Evolutionary conservation across 495 filamentous ascomycete genomes (phyloP).

Genomic region (Penicillium paradoxum): DNA sequence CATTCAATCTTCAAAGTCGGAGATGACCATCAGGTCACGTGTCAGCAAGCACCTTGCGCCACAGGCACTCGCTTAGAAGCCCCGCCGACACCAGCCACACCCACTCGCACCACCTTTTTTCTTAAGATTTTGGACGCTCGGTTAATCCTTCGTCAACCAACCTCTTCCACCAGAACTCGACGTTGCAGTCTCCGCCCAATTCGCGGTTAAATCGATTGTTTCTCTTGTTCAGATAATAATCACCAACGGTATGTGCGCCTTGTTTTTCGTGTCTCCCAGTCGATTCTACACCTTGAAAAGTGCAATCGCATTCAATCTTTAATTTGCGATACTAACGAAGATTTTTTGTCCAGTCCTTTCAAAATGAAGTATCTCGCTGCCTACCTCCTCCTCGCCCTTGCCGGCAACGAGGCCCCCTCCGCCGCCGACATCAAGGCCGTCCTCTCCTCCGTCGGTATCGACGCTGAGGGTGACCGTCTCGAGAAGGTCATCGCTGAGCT

Average conservation of each 20-base stretch:
- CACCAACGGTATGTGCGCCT: conserved; percentile 23
- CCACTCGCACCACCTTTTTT: conserved; percentile 43
- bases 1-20: conserved; percentile 1
- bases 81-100: conserved; percentile 34
- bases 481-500: conserved; percentile 84
- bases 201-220: conserved; percentile 93
- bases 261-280: not conserved
- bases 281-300: not conserved
- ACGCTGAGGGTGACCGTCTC: conserved; percentile 86
- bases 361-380: conserved; percentile 99
- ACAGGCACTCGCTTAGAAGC: conserved; percentile 38
- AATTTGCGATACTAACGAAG: conserved; percentile 11
- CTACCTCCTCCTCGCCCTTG: conserved; percentile 93
- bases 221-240: conserved; percentile 64
- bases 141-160: conserved; percentile 25
- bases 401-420: conserved; percentile 85
- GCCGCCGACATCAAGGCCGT: conserved; percentile 85
- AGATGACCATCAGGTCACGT: conserved; percentile 25
- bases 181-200: conserved; percentile 82
- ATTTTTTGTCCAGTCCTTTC: conserved; percentile 32
- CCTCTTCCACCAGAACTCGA: conserved; percentile 55
- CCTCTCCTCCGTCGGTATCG: conserved; percentile 90
- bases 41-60: conserved; percentile 19
- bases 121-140: conserved; percentile 27
- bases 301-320: conserved; percentile 5